These are phyloP conservation scores for Sextonia rubra DNA, from an alignment of 164 flowering plant genomes.

Conservation along the genomic window DNA sequence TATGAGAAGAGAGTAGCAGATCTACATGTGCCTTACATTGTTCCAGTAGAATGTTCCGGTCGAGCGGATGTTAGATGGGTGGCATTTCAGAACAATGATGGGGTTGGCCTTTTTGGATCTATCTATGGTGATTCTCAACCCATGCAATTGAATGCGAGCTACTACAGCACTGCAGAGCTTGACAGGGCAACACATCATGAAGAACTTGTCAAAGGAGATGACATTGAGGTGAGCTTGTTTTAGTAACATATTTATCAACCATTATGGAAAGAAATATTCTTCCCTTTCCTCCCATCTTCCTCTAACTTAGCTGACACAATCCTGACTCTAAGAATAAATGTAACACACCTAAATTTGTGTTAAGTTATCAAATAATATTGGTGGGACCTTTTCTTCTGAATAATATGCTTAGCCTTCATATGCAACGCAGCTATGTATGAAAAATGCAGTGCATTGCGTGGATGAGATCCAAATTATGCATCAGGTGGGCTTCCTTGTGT, in stretches of 20 bases:
- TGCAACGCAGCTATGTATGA: no score
- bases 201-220: conserved; percentile 62
- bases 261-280: neutral
- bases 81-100: conserved; percentile 57
- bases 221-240: conserved; percentile 61
- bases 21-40: conserved; percentile 90
- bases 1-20: conserved; percentile 59
- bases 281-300: neutral
- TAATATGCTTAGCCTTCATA: no score
- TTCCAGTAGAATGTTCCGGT: conserved; percentile 84
- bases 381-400: no score
- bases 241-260: neutral
- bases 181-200: conserved; percentile 76
- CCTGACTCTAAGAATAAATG: no score
- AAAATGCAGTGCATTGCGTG: no score
- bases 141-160: conserved; percentile 94
- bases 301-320: neutral
- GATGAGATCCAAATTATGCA: no score
- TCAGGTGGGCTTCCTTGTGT: no score
- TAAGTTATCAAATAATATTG: no score
- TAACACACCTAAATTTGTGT: no score
- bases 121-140: conserved; percentile 70
- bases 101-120: conserved; percentile 73
- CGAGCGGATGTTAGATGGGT: conserved; percentile 96
- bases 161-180: conserved; percentile 73